These are phyloP conservation scores for Stephanodiscus minutulus DNA, from an alignment of 108 stramenopile genomes.

Conservation along the genomic window DNA sequence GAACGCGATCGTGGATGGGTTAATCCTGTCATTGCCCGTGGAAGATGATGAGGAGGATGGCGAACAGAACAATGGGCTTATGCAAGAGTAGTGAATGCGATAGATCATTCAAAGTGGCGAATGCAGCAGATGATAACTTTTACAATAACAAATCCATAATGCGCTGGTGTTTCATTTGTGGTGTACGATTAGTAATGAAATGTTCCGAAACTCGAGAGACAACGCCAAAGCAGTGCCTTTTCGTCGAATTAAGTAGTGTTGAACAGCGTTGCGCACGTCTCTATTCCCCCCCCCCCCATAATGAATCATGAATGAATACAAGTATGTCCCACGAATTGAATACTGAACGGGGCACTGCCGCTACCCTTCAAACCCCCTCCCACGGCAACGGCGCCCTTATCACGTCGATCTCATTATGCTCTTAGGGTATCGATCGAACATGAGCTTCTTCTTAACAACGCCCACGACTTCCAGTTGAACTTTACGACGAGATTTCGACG, in stretches of 20 bases:
- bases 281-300: too few relatives aligned
- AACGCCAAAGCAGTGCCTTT: too few relatives aligned
- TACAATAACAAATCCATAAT: too few relatives aligned
- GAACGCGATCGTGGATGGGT: constrained; percentile 57
- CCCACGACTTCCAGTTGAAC: constrained; percentile 63
- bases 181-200: too few relatives aligned
- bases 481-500: constrained; percentile 17
- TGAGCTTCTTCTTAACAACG: constrained; percentile 65
- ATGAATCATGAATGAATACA: background rate
- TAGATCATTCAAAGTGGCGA: background rate
- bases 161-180: too few relatives aligned
- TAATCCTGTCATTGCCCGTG: constrained; percentile 70
- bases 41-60: constrained; percentile 56
- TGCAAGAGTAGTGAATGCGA: background rate
- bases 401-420: constrained; percentile 65
- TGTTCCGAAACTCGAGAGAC: too few relatives aligned
- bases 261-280: too few relatives aligned
- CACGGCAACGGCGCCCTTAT: too few relatives aligned
- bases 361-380: background rate
- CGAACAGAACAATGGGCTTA: background rate
- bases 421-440: constrained; percentile 78
- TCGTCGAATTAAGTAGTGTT: too few relatives aligned
- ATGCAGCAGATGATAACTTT: background rate
- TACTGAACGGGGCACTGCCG: background rate
- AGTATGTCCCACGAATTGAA: background rate